Evolutionary conservation across 345 rosid species (phyloP), one percentile per base, ranked within the genome.

Genomic region (Odontarrhena argentea): DNA sequence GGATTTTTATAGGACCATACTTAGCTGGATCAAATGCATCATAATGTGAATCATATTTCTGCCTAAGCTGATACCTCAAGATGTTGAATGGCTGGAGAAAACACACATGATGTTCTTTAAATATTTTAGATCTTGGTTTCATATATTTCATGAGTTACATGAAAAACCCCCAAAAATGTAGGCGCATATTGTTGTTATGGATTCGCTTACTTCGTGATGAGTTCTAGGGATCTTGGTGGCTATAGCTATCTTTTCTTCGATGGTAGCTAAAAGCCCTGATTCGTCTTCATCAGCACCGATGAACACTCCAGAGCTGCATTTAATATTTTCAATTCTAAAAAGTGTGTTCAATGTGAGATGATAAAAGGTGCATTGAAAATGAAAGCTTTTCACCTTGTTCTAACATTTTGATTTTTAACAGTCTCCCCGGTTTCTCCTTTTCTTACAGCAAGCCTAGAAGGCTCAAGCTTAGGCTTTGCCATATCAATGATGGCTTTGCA

Each of bases 31-130:
- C 26, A 63, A 86, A 86, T 0, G 87, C 85, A 43, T 86, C 97
- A 45, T 79, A 84, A 68, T 86, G 97, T 54, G 94, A 77, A 78
- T 86, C 72, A 78, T 91, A 88, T 81, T 79, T 88, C 76, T 91
- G 91, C 5, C 96, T 88, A 50, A 79, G 43, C 78, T 74, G 79
- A 56, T 87, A 90, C 46, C 82, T 86, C 85, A 90, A 76, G 22
- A 87, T 78, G 77, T 87, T 85, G 86, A 90, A 87, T 71, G 83
- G 75, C 97, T 87, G 80, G 8, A 48, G 7, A 37, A 8, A 11
- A 26, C 6, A 22, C 54, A 43, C 26, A 42, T 28, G 3, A 28
- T 28, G 32, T 18, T 0, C 22, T 18, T 18, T 18, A 18, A 1
- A 28, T 3, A 28, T 28, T 28, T 3, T 28, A 28, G 32, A 28